Percentiles rank a stretch among this genome's conserved stretches.
These are phyloP conservation scores for Entelexis sorbosivorans DNA, from an alignment of 1,139 yeast genomes.

Conservation along the genomic window DNA sequence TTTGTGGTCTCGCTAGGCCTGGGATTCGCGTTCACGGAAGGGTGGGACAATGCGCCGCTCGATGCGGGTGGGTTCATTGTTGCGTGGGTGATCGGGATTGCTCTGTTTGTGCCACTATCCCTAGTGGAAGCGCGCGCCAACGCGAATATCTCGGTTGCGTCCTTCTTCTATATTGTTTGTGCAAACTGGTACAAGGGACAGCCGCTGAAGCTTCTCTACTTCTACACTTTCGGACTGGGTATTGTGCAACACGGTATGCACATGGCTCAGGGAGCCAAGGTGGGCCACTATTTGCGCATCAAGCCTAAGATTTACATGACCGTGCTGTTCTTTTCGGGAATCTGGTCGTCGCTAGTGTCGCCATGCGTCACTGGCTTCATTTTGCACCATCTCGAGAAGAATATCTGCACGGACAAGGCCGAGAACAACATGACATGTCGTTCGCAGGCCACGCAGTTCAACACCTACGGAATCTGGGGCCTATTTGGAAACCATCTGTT, in stretches of 20 bases:
- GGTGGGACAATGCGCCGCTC: conserved; percentile 16
- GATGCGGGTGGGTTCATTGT: conserved; percentile 19
- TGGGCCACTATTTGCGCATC: conserved; percentile 18
- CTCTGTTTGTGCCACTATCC: conserved; percentile 14
- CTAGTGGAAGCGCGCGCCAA: conserved; percentile 20
- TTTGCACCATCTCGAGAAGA: conserved; percentile 9
- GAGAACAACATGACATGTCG: conserved; percentile 20
- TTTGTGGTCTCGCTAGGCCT: conserved; percentile 12
- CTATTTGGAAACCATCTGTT: conserved; percentile 17
- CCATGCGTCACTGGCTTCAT: conserved; percentile 16
- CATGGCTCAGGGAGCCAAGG: conserved; percentile 20
- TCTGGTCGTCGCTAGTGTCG: conserved; percentile 15
- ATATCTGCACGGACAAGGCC: conserved; percentile 16
- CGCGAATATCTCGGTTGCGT: conserved; percentile 9
- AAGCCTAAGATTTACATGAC: conserved; percentile 16
- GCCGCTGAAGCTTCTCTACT: conserved; percentile 15
- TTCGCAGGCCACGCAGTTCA: conserved; percentile 14
- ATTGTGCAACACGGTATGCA: conserved; percentile 20
- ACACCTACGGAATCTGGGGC: conserved; percentile 20
- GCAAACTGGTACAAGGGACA: conserved; percentile 19
- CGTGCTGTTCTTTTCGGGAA: conserved; percentile 12
- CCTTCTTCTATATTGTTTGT: conserved; percentile 18
- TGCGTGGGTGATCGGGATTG: conserved; percentile 10
- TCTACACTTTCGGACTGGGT: conserved; percentile 16
- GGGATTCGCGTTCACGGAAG: conserved; percentile 19